Evolutionary conservation across 2,329 filamentous ascomycete genomes (phyloP).

Genomic region (Bipolaris cookei): DNA sequence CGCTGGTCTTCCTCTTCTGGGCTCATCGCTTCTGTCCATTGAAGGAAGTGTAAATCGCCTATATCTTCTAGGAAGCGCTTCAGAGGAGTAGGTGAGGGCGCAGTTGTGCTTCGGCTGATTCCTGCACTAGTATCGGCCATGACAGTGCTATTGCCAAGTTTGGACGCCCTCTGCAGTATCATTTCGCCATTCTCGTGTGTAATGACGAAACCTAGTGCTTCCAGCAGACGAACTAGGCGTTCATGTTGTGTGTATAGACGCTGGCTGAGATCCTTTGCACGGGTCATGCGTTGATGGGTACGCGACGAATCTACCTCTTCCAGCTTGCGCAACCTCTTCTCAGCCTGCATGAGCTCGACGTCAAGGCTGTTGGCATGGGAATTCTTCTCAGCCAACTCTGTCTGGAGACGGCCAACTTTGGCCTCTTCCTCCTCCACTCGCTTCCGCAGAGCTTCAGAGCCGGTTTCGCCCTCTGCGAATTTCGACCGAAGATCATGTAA

Average conservation of each 20-base stretch:
- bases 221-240: conserved; percentile 79
- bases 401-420: conserved; percentile 69
- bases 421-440: conserved; percentile 77
- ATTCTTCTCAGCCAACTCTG: conserved; percentile 75
- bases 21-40: conserved; percentile 79
- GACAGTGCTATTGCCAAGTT: conserved; percentile 57
- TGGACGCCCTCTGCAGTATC: conserved; percentile 74
- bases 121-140: conserved; percentile 49
- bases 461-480: conserved; percentile 82
- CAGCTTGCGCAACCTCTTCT: conserved; percentile 66
- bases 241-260: conserved; percentile 84
- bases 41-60: conserved; percentile 73
- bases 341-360: conserved; percentile 73
- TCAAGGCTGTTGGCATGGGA: conserved; percentile 78
- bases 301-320: conserved; percentile 57
- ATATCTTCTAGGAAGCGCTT: conserved; percentile 65
- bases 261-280: conserved; percentile 83
- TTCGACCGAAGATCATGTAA: conserved; percentile 71
- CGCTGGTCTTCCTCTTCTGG: conserved; percentile 71
- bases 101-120: conserved; percentile 60
- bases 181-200: conserved; percentile 75
- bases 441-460: conserved; percentile 78
- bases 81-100: conserved; percentile 61
- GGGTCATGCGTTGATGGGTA: conserved; percentile 72
- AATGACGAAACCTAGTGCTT: conserved; percentile 84